A percentile compares a stretch with the other conserved stretches of the same genome.
phyloP scores from a whole-genome alignment of 1,284 basidiomycete species.

The Ceratobasidium sp. region DNA sequence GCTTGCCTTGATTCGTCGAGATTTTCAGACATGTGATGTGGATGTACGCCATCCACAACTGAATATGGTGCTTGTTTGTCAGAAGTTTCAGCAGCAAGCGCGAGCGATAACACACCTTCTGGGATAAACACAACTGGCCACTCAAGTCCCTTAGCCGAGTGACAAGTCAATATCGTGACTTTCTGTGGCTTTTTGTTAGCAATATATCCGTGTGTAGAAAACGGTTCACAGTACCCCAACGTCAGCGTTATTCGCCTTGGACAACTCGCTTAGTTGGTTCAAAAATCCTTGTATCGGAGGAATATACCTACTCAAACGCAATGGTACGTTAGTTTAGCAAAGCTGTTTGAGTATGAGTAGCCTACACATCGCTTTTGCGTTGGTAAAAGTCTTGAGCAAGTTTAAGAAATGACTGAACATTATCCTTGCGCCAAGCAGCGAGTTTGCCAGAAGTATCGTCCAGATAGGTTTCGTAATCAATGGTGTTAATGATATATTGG shows the following conservation, averaged over 20 bases:
- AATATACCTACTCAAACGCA: not conserved
- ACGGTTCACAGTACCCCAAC: slow-evolving; percentile 13
- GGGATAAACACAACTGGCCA: slow-evolving; percentile 91
- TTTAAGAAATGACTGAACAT: not conserved
- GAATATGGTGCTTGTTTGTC: not conserved
- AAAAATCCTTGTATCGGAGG: not conserved
- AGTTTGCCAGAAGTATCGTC: slow-evolving; percentile 72
- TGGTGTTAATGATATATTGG: slow-evolving; percentile 65
- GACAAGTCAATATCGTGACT: slow-evolving; percentile 89
- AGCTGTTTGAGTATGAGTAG: not conserved
- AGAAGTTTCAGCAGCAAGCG: not conserved
- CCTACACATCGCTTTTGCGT: not conserved
- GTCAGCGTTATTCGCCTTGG: not conserved
- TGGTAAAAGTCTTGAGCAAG: slow-evolving; percentile 54
- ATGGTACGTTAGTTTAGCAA: not conserved
- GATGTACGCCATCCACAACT: slow-evolving; percentile 84
- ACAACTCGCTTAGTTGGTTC: not conserved
- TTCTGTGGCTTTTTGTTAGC: slow-evolving; percentile 59
- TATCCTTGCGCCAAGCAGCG: not conserved
- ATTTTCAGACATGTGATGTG: slow-evolving; percentile 82
- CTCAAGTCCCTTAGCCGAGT: slow-evolving; percentile 91
- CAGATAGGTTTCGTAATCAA: slow-evolving; percentile 76
- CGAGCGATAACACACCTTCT: slow-evolving; percentile 59
- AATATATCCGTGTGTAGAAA: not conserved
- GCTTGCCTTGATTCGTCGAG: slow-evolving; percentile 81